Conservation (phyloP, 805 yeast species). For the Metschnikowia kofuensis region DNA sequence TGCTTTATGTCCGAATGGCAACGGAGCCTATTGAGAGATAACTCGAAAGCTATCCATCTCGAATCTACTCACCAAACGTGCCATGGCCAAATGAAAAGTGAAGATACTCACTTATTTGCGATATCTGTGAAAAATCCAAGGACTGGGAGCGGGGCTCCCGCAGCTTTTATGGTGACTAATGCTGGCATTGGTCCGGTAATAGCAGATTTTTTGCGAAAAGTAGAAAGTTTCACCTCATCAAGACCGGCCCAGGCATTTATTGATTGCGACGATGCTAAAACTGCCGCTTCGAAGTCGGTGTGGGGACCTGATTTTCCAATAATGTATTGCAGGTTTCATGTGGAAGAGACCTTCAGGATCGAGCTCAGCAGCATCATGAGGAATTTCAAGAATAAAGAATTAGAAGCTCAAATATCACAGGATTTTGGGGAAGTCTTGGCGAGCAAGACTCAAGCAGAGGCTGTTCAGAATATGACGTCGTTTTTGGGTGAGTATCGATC, state of each 20-base stretch:
- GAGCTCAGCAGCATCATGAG: neutral
- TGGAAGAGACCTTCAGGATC: neutral
- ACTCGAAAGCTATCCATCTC: neutral
- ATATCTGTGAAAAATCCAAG: neutral
- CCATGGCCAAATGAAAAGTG: neutral
- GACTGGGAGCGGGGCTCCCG: neutral
- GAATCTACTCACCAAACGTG: conserved; percentile 1
- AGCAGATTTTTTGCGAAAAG: neutral
- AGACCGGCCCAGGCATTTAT: neutral
- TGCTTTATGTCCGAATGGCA: neutral
- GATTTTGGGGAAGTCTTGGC: neutral
- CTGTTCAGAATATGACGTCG: neutral
- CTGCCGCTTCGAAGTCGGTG: neutral
- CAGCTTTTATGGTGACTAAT: conserved; percentile 1
- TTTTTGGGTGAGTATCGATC: neutral
- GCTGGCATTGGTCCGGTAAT: neutral
- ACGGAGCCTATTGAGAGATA: neutral
- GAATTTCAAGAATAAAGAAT: neutral
- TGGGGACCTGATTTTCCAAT: neutral
- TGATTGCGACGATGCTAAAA: neutral
- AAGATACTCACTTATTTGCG: neutral
- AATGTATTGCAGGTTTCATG: neutral
- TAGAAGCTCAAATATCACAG: neutral
- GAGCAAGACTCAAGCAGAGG: neutral
- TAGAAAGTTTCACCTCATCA: neutral